Evolutionary conservation across 768 basidiomycete species (phyloP), one percentile per base, ranked within the genome.

Genomic region (Cystobasidium onofrii): DNA sequence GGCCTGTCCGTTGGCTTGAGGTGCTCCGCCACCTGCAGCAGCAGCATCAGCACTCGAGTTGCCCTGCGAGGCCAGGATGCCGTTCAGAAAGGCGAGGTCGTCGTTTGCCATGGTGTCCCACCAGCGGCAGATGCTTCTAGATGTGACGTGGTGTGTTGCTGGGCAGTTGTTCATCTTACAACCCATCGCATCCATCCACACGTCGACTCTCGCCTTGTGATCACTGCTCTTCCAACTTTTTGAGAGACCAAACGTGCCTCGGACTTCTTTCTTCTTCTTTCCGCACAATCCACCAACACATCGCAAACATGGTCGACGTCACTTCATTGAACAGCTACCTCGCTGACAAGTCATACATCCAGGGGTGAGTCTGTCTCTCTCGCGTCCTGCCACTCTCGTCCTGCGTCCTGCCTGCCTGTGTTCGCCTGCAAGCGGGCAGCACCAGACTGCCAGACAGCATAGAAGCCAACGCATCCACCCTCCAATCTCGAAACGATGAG

Each of bases 301-400:
- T 29, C 34, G 17, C 57, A 60, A 73, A 39, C 27, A 73, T 65
- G 72, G 64, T 73, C 72, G 72, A 36, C 20, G n/a, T 73, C 33
- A 60, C 41, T 34, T 41, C 67, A 31, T 89, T 97, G 80, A 90
- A 98, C 81, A 81, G 88, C 73, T 91, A 94, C 86, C 90, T 99
- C 79, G 81, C 88, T 72, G 86, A 88, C 79, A 86, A 90, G 81
- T 91, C 91, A 74, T 95, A 95, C 81, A 85, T 95, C 63, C 90
- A 93, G 81, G 92, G 92, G 92, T 94, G 72, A 86, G 90, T 85
- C 62, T 50, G 31, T 20, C 64, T 50, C 69, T 60, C n/a, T 41
- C 61, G 44, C 29, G 12, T 31, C 4, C 25, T 25, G 20, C 10
- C 46, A 4, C 65, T 23, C 50, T 54, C 31, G n/a, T 50, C 65